Conservation (phyloP, 2,329 filamentous ascomycete species). For the Penicillium sp. region DNA sequence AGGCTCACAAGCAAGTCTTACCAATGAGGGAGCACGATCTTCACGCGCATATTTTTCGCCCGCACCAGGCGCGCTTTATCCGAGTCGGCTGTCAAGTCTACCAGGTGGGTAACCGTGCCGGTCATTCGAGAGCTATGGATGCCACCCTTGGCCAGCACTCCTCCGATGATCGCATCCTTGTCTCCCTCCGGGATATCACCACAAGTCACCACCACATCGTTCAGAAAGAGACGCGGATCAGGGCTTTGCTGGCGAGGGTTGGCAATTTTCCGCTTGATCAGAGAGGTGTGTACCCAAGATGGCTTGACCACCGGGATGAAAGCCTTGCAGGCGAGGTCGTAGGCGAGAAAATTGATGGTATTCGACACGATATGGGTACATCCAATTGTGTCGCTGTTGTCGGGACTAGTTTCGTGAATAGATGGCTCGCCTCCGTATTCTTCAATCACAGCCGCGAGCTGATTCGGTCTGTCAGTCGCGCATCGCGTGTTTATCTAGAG, state of each 20-base stretch:
- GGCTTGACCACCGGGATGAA: constrained; percentile 82
- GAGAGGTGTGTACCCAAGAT: constrained; percentile 69
- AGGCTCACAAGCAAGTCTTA: constrained; percentile 35
- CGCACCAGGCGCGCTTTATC: constrained; percentile 57
- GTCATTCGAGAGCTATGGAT: constrained; percentile 68
- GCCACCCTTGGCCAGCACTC: constrained; percentile 83
- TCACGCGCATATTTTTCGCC: constrained; percentile 64
- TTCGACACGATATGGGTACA: constrained; percentile 66
- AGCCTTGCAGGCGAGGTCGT: constrained; percentile 65
- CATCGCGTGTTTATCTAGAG: background rate
- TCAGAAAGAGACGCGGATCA: constrained; percentile 85
- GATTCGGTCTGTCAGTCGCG: constrained; percentile 6
- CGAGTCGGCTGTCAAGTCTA: constrained; percentile 71
- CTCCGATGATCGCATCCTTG: constrained; percentile 86
- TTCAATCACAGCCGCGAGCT: constrained; percentile 48
- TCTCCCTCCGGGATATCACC: constrained; percentile 80
- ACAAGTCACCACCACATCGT: constrained; percentile 74
- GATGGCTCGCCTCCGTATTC: constrained; percentile 49
- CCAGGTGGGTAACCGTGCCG: constrained; percentile 79
- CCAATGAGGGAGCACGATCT: constrained; percentile 92
- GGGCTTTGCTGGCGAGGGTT: constrained; percentile 83
- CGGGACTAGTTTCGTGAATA: constrained; percentile 37
- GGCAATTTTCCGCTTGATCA: constrained; percentile 64
- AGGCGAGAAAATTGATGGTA: constrained; percentile 89
- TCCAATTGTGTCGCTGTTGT: constrained; percentile 40